These are phyloP conservation scores for Linum usitatissimum DNA, from an alignment of 345 rosid species.

Conservation along the genomic window DNA sequence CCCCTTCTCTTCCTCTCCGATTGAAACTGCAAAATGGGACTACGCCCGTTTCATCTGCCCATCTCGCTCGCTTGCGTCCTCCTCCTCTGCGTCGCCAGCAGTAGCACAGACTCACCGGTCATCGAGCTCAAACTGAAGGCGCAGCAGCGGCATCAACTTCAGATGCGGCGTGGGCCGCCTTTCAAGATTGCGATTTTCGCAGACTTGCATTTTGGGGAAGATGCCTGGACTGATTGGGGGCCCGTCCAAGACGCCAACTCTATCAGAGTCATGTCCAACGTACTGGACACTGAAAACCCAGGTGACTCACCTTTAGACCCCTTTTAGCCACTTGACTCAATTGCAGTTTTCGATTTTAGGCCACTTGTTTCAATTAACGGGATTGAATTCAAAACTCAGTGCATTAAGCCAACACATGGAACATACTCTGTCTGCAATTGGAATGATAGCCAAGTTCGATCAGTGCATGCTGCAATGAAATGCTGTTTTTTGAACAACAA, in stretches of 20 bases:
- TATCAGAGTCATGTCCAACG: conserved; percentile 45
- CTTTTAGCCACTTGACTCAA: not conserved
- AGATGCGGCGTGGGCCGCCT: conserved; percentile 23
- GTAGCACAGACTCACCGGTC: not conserved
- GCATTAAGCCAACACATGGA: too few relatives aligned
- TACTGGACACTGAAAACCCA: conserved; percentile 51
- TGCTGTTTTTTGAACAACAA: too few relatives aligned
- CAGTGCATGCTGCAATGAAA: too few relatives aligned
- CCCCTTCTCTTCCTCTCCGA: not conserved
- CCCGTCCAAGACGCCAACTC: conserved; percentile 58
- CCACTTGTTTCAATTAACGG: conserved; percentile 19
- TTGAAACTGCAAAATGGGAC: not conserved
- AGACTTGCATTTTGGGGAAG: conserved; percentile 76
- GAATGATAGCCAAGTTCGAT: too few relatives aligned
- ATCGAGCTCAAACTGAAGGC: not conserved
- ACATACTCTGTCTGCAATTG: too few relatives aligned
- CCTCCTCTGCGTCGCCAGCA: not conserved
- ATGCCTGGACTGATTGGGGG: conserved; percentile 70
- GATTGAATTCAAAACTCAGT: not conserved
- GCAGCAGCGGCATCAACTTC: conserved; percentile 11
- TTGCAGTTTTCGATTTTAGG: not conserved
- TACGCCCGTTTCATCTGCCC: not conserved
- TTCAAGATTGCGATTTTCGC: conserved; percentile 63
- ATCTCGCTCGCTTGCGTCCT: not conserved
- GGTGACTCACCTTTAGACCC: conserved; percentile 16